Base-by-base conservation (phyloP, 768 basidiomycete species). In the Pleurotus giganteus region DNA sequence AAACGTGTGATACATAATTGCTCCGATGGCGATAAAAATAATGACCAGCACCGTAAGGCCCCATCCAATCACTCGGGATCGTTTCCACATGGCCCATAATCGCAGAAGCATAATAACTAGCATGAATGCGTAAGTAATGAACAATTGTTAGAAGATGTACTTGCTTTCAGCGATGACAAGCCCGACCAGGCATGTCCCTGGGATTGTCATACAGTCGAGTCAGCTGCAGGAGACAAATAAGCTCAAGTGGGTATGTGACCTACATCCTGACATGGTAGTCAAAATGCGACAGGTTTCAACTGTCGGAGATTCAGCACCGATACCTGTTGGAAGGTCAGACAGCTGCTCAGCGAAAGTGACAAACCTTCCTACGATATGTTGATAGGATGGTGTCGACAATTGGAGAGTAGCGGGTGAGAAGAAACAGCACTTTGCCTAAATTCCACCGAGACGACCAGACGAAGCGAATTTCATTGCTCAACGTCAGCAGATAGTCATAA, bases 351-450 rank as follows among this genome's bases (percentile, higher is more conserved):
- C n/a, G n/a, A n/a, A n/a, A n/a, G n/a, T n/a, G n/a, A n/a, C n/a
- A n/a, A n/a, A 57, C 34, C 64, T 63, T 11, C 44, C 21, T 24
- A 46, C 44, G 44, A 12, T 46, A 46, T n/a, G 26, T 24, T 6
- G 23, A 15, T 8, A 46, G 21, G 19, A 15, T 6, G 17, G 26
- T 28, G 42, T 43, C 27, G 2, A 53, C 23, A 23, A 44, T 26
- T 9, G 52, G 17, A 46, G 41, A 27, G 28, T 54, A 54, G 19
- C 53, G 42, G 15, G 41, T 45, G n/a, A 54, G 43, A n/a, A 54
- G 24, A 29, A 46, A 54, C 12, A 54, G 44, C 5, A 46, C 42
- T 46, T 54, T 54, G n/a, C 53, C 53, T 24, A 46, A 7, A 32
- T 43, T 45, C 53, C 53, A 54, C 19, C 19, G 29, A 9, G 42